Evolutionary conservation across 805 yeast genomes (phyloP).

Genomic region (Starmerella lactis-condensi): DNA sequence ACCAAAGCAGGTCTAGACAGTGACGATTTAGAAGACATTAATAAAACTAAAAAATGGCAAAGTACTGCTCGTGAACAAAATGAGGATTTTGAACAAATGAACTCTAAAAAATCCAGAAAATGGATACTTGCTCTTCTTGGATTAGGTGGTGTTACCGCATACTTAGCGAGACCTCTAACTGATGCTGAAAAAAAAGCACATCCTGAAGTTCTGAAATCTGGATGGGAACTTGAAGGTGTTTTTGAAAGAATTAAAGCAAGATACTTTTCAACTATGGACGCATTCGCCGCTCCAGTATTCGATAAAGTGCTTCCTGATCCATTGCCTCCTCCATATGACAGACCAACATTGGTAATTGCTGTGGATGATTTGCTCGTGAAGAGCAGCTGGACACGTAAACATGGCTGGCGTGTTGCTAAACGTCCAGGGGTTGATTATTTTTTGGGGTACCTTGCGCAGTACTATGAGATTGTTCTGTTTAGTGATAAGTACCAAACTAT

Average conservation of each 20-base stretch:
- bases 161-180: constrained; percentile 74
- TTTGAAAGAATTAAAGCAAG: constrained; percentile 55
- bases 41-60: constrained; percentile 29
- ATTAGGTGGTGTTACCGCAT: constrained; percentile 43
- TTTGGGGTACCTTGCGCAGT: constrained; percentile 81
- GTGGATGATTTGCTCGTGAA: constrained; percentile 83
- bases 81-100: constrained; percentile 22
- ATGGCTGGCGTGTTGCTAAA: constrained; percentile 97
- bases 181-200: constrained; percentile 48
- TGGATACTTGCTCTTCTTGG: constrained; percentile 12
- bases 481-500: constrained; percentile 70
- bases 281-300: constrained; percentile 83
- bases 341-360: constrained; percentile 80
- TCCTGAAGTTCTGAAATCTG: constrained; percentile 44
- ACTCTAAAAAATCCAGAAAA: constrained; percentile 65
- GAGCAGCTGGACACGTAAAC: constrained; percentile 75
- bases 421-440: constrained; percentile 98
- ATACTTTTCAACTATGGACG: constrained; percentile 53
- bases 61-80: constrained; percentile 30
- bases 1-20: constrained; percentile 55
- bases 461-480: constrained; percentile 87
- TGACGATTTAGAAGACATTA: constrained; percentile 8
- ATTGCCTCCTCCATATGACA: constrained; percentile 72
- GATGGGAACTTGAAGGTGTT: constrained; percentile 38
- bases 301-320: constrained; percentile 89